phyloP scores from a whole-genome alignment of 2,329 filamentous ascomycete species.

The Xylariaceae sp. region DNA sequence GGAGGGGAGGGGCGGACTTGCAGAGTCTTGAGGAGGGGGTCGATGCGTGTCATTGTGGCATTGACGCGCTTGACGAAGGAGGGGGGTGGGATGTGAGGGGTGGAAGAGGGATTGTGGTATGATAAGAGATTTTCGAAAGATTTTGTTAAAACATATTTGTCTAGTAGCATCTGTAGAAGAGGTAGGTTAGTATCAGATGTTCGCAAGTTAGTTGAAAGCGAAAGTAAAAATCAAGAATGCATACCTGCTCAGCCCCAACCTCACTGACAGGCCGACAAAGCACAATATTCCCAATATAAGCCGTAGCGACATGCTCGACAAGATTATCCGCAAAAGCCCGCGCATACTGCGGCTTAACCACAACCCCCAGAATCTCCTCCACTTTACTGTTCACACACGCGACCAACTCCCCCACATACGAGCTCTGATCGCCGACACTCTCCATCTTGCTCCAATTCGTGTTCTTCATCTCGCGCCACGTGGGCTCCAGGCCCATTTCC shows the following conservation, averaged over 20 bases:
- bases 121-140: conserved; percentile 68
- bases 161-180: conserved; percentile 75
- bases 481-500: conserved; percentile 75
- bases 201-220: background rate
- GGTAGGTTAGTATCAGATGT: conserved; percentile 9
- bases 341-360: conserved; percentile 90
- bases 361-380: conserved; percentile 68
- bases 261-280: conserved; percentile 89
- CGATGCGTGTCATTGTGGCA: conserved; percentile 78
- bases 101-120: conserved; percentile 47
- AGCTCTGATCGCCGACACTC: conserved; percentile 86
- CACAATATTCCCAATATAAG: conserved; percentile 79
- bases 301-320: conserved; percentile 78
- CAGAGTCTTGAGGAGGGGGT: conserved; percentile 90
- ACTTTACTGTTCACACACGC: conserved; percentile 67
- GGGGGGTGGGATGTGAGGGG: conserved; percentile 40
- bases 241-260: conserved; percentile 84
- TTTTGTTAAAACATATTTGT: conserved; percentile 87
- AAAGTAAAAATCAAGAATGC: conserved; percentile 8
- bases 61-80: conserved; percentile 84
- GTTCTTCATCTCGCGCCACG: conserved; percentile 96
- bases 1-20: conserved; percentile 89
- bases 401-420: conserved; percentile 81
- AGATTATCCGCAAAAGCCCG: conserved; percentile 93
- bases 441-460: conserved; percentile 94